Conservation (phyloP, 495 filamentous ascomycete species). For the Talaromyces borbonicus region DNA sequence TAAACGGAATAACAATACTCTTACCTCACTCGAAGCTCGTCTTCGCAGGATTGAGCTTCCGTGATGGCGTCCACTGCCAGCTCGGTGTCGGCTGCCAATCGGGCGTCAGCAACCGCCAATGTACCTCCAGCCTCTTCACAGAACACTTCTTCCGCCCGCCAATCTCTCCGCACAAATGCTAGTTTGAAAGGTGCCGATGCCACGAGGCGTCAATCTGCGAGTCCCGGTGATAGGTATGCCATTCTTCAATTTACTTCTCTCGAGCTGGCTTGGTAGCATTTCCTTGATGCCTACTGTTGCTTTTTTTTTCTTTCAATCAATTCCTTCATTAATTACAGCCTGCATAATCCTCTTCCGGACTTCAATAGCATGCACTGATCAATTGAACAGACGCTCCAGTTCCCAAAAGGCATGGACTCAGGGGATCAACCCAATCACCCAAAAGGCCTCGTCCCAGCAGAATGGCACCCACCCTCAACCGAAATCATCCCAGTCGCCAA, state of each 20-base stretch:
- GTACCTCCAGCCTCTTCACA: slow-evolving; percentile 23
- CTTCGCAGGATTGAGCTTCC: background rate
- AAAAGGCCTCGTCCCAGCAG: slow-evolving; percentile 41
- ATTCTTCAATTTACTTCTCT: slow-evolving; percentile 1
- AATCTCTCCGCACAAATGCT: slow-evolving; percentile 42
- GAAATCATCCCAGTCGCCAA: slow-evolving; percentile 32
- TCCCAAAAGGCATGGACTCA: slow-evolving; percentile 54
- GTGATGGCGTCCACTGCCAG: slow-evolving; percentile 42
- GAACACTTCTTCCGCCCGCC: slow-evolving; percentile 23
- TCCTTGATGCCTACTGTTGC: background rate
- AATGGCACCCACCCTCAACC: slow-evolving; percentile 40
- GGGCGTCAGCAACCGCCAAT: slow-evolving; percentile 38
- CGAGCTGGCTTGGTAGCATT: too few relatives aligned
- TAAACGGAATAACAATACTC: slow-evolving; percentile 1
- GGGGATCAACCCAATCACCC: slow-evolving; percentile 56
- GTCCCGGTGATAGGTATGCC: slow-evolving; percentile 47
- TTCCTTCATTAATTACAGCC: slow-evolving; percentile 6
- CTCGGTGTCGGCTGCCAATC: slow-evolving; percentile 35
- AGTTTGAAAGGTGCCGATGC: slow-evolving; percentile 42
- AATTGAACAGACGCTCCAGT: slow-evolving; percentile 33
- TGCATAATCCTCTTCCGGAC: too few relatives aligned
- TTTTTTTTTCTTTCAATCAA: slow-evolving; percentile 9
- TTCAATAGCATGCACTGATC: slow-evolving; percentile 17
- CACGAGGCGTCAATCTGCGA: slow-evolving; percentile 46
- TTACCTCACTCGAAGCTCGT: slow-evolving; percentile 3